Evolutionary conservation across 495 filamentous ascomycete genomes (phyloP), one percentile per base, ranked within the genome.

Genomic region (Rhypophila decipiens): DNA sequence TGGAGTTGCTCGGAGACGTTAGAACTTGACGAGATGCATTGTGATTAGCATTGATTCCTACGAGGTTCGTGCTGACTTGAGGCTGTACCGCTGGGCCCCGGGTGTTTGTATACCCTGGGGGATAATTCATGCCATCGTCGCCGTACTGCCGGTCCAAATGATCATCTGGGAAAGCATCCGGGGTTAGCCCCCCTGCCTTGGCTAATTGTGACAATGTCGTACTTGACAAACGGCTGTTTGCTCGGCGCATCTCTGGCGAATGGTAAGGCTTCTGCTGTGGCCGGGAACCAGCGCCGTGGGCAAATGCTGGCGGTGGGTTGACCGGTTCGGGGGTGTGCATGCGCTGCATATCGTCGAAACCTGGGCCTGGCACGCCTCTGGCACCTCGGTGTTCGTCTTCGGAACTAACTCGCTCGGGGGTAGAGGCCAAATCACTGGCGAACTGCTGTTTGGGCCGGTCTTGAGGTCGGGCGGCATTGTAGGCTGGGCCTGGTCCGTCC

Each of bases 151-250:
- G 44, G 43, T 54, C 55, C 17, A 41, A 17, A 24, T 29, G 9
- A 5, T 53, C 54, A 31, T 58, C 48, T 13, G 50, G 19, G 22
- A 55, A 54, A 21, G 42, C 42, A n/a, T 55, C 58, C 8, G 56
- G 60, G 24, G 24, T 48, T 50, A 78, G 56, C 17, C 72, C 76
- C 13, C 78, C 79, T 33, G 84, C 84, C 34, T 80, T 83, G 24
- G 77, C 77, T 41, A 96, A 59, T 57, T 95, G 87, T 2, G 81
- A 73, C 8, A 96, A 72, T 13, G 90, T 96, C 4, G 80, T 83
- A 46, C 79, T 72, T 19, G 90, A 95, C 65, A 96, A 80, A 10
- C 87, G 80, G 52, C 82, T 88, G 46, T 85, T 90, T 44, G 84
- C 85, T 46, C 80, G 77, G 40, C 85, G 80, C 63, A 88, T 71